Conservation (phyloP, 768 basidiomycete species). For the Xerocomellus amylosporus region DNA sequence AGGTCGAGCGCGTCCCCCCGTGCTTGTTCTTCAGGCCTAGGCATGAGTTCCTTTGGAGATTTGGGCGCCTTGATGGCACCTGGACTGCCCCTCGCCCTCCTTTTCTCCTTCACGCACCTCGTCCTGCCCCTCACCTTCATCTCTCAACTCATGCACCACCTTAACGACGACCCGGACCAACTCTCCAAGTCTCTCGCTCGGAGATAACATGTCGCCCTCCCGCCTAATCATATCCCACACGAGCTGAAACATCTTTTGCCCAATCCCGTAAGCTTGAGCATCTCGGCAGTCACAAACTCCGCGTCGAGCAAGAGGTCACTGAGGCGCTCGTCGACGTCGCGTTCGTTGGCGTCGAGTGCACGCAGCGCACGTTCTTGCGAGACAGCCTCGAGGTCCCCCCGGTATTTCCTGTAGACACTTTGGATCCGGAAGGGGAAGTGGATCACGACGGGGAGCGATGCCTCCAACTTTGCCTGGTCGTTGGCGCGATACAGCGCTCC, state of each 20-base stretch:
- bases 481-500: constrained; percentile 64
- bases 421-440: constrained; percentile 75
- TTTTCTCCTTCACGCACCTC: no score
- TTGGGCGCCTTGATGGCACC: no score
- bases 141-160: constrained; percentile 75
- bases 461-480: constrained; percentile 62
- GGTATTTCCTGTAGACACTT: constrained; percentile 62
- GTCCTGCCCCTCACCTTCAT: constrained; percentile 30
- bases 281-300: constrained; percentile 72
- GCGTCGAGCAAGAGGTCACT: constrained; percentile 32
- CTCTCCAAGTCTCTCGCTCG: constrained; percentile 78
- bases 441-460: constrained; percentile 79
- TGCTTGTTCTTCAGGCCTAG: no score
- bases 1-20: no score
- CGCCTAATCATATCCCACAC: constrained; percentile 83
- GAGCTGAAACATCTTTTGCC: constrained; percentile 83
- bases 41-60: no score
- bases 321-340: constrained; percentile 46
- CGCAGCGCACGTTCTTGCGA: constrained; percentile 35
- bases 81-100: no score
- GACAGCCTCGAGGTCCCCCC: constrained; percentile 42
- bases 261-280: constrained; percentile 85
- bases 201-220: constrained; percentile 70
- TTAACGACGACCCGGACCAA: constrained; percentile 88
- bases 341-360: constrained; percentile 36